A percentile compares a stretch with the other conserved stretches of the same genome.
Evolutionary conservation across 2,329 filamentous ascomycete genomes (phyloP).

Genomic region (Curvularia lunata): DNA sequence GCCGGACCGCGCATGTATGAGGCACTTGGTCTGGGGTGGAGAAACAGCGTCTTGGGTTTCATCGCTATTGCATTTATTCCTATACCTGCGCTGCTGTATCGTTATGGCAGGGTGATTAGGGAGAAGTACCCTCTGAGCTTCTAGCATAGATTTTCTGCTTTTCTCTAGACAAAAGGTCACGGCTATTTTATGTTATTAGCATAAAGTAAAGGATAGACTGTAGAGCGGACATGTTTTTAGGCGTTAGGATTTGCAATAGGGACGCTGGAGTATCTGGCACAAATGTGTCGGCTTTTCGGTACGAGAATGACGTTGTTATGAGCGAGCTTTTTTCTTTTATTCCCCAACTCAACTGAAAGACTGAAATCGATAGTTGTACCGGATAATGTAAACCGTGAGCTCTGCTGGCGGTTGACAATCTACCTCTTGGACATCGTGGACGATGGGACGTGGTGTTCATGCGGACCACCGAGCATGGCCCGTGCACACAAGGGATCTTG

Average conservation of each 20-base stretch:
- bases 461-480: slow-evolving; percentile 13
- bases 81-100: slow-evolving; percentile 42
- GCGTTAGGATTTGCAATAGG: background rate
- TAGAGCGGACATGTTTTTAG: background rate
- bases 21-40: slow-evolving; percentile 44
- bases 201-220: background rate
- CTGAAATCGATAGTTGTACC: background rate
- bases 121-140: slow-evolving; percentile 13
- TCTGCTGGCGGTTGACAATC: background rate
- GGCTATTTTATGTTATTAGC: background rate
- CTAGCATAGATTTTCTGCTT: background rate
- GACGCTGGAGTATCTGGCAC: background rate
- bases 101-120: slow-evolving; percentile 39
- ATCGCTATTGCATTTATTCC: slow-evolving; percentile 46
- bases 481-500: slow-evolving; percentile 1
- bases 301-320: background rate
- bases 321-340: background rate
- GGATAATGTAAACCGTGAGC: background rate
- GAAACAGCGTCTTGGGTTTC: slow-evolving; percentile 47
- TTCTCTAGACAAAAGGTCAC: background rate
- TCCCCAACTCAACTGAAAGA: background rate
- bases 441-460: background rate
- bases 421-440: background rate
- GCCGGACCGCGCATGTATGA: slow-evolving; percentile 46
- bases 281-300: background rate